A percentile compares a stretch with the other conserved stretches of the same genome.
Evolutionary conservation across 345 rosid species (phyloP).

Genomic region (Linum usitatissimum): DNA sequence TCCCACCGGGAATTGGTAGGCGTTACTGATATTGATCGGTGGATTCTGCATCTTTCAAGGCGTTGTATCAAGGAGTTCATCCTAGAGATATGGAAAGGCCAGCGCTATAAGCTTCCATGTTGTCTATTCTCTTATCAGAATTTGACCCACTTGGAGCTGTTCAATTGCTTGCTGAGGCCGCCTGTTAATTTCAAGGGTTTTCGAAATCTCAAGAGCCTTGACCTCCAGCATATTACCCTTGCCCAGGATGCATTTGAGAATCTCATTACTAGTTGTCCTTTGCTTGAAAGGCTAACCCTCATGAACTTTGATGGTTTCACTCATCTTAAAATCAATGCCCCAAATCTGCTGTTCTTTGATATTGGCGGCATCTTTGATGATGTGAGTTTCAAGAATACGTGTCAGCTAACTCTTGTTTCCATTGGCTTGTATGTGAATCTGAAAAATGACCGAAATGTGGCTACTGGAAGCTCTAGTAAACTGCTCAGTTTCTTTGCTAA

Average conservation of each 20-base stretch:
- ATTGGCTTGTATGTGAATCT: conserved; percentile 17
- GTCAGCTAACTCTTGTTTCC: conserved; percentile 17
- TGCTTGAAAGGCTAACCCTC: conserved; percentile 22
- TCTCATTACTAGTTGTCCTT: conserved; percentile 20
- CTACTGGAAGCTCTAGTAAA: conserved; percentile 9
- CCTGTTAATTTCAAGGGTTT: conserved; percentile 19
- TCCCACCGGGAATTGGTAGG: conserved; percentile 15
- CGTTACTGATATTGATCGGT: conserved; percentile 16
- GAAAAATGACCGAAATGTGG: neutral
- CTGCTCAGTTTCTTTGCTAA: conserved; percentile 18
- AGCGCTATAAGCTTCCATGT: conserved; percentile 20
- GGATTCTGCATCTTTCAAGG: conserved; percentile 12
- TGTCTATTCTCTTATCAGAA: conserved; percentile 21
- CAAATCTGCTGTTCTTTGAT: conserved; percentile 25
- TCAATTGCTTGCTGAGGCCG: conserved; percentile 21
- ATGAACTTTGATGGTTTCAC: conserved; percentile 18
- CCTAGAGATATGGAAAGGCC: conserved; percentile 13
- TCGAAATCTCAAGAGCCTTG: conserved; percentile 20
- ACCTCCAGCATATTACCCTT: conserved; percentile 19
- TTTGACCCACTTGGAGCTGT: conserved; percentile 25
- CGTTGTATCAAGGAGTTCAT: conserved; percentile 22
- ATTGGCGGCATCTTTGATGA: conserved; percentile 21
- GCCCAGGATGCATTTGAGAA: conserved; percentile 13
- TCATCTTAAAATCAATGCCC: conserved; percentile 18
- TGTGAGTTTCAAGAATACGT: conserved; percentile 17